Evolutionary conservation across 1,284 basidiomycete species (phyloP), one percentile per base, ranked within the genome.

Genomic region (Irpex sp.): DNA sequence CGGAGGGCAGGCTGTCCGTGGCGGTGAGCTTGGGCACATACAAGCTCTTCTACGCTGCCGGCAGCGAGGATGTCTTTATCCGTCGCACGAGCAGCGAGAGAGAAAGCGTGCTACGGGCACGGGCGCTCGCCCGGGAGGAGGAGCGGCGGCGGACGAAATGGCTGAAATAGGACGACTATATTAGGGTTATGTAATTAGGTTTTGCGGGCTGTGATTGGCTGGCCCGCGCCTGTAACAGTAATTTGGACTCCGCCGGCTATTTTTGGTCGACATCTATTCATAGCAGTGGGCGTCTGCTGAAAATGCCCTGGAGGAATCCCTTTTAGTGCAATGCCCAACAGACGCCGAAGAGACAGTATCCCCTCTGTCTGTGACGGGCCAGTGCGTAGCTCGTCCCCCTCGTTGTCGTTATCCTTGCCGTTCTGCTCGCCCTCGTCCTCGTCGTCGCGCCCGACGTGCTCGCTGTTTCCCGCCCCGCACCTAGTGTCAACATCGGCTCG

Each of bases 1-100:
- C 66, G 66, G 67, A 70, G 65, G 66, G 61, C 57, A 72, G 70
- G 33, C 74, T 90, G 75, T 81, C 79, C 62, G 82, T 93, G 65
- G 85, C 87, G 65, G 82, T 95, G 56, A 81, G 82, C 59, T 68
- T 83, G 61, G 82, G 86, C 57, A 84, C 81, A 65, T 94, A 93
- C 81, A 88, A 87, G 74, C 75, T 94, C 64, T 80, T 91, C 76
- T 93, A 91, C 72, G 90, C 88, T 68, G 80, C 78, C 6, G 88
- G 83, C 50, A 75, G 76, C 13, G 88, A 88, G 71, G 87, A 89
- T 51, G 68, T 74, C 49, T 57, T 85, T 26, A 76, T 76, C 73
- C 80, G 82, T 43, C 47, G 68, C 59, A 72, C 77, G 64, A 65
- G 72, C 21, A 60, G 46, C 26, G 81, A 78, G 54, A 80, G 80